Conservation (phyloP, 1,284 basidiomycete species). For the Irpex sp. region DNA sequence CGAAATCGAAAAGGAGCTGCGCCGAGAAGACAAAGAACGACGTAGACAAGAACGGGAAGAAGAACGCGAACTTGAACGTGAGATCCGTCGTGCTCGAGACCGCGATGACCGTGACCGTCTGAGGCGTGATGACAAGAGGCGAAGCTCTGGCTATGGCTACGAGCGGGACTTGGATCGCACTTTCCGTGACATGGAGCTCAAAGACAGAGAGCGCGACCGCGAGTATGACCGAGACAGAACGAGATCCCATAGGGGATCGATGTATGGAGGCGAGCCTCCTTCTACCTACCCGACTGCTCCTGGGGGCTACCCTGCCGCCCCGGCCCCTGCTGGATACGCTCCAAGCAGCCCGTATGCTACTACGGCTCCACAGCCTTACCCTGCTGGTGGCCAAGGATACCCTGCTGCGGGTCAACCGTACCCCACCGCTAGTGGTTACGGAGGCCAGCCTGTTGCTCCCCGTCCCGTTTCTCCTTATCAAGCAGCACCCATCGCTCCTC, state of each 20-base stretch:
- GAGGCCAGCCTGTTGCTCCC: conserved; percentile 1
- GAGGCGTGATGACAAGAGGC: conserved; percentile 18
- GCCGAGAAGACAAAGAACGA: conserved; percentile 47
- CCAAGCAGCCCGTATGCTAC: conserved; percentile 1
- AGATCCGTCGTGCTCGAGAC: conserved; percentile 34
- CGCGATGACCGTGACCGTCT: conserved; percentile 16
- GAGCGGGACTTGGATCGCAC: conserved; percentile 29
- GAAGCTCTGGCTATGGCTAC: conserved; percentile 18
- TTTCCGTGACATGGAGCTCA: conserved; percentile 27
- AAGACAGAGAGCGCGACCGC: conserved; percentile 17
- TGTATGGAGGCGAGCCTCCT: conserved; percentile 19
- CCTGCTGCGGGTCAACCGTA: not conserved
- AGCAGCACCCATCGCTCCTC: conserved; percentile 17
- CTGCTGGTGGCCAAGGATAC: not conserved
- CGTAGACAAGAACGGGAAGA: conserved; percentile 46
- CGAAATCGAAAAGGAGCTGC: conserved; percentile 26
- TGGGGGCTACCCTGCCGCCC: not conserved
- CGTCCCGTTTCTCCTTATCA: conserved; percentile 18
- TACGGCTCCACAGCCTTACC: not conserved
- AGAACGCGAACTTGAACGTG: conserved; percentile 36
- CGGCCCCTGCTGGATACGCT: not conserved
- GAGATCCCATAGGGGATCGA: conserved; percentile 24
- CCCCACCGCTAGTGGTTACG: not conserved
- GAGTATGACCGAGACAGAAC: conserved; percentile 23
- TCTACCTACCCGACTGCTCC: not conserved